Evolutionary conservation across 2,329 filamentous ascomycete species (phyloP).

Genomic region (Hawksworthiomyces lignivorus): DNA sequence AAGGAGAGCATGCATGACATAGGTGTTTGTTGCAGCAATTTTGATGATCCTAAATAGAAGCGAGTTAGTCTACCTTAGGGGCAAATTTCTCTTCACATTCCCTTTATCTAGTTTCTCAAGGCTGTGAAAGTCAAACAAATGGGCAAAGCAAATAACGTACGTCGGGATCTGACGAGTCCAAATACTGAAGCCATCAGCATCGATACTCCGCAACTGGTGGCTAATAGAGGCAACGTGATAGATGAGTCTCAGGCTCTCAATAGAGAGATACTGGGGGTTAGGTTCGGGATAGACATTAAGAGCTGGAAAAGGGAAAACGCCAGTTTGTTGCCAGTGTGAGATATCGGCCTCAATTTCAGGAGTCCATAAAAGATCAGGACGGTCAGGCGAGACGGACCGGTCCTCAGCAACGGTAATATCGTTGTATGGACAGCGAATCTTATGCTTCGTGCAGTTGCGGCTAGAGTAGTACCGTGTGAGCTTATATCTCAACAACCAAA

Average conservation of each 20-base stretch:
- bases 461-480: too few relatives aligned
- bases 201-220: slow-evolving; percentile 67
- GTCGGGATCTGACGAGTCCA: slow-evolving; percentile 91
- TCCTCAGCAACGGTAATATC: slow-evolving; percentile 66
- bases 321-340: slow-evolving; percentile 74
- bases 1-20: slow-evolving; percentile 89
- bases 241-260: slow-evolving; percentile 78
- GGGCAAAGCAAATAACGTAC: slow-evolving; percentile 44
- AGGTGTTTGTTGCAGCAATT: slow-evolving; percentile 72
- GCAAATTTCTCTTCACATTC: too few relatives aligned
- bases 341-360: slow-evolving; percentile 77
- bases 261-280: slow-evolving; percentile 62
- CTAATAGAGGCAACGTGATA: slow-evolving; percentile 85
- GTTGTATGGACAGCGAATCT: slow-evolving; percentile 97
- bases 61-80: slow-evolving; percentile 19
- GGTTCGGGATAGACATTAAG: slow-evolving; percentile 69
- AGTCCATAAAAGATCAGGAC: slow-evolving; percentile 72
- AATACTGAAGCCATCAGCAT: slow-evolving; percentile 76
- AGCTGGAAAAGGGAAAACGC: slow-evolving; percentile 77
- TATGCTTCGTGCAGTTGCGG: slow-evolving; percentile 98
- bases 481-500: too few relatives aligned
- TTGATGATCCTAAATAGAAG: slow-evolving; percentile 58
- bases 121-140: slow-evolving; percentile 8
- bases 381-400: slow-evolving; percentile 52
- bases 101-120: not conserved